Percentiles rank a stretch among this genome's conserved stretches.
phyloP scores from a whole-genome alignment of 2,329 filamentous ascomycete species.

The Pseudogymnoascus sp. region DNA sequence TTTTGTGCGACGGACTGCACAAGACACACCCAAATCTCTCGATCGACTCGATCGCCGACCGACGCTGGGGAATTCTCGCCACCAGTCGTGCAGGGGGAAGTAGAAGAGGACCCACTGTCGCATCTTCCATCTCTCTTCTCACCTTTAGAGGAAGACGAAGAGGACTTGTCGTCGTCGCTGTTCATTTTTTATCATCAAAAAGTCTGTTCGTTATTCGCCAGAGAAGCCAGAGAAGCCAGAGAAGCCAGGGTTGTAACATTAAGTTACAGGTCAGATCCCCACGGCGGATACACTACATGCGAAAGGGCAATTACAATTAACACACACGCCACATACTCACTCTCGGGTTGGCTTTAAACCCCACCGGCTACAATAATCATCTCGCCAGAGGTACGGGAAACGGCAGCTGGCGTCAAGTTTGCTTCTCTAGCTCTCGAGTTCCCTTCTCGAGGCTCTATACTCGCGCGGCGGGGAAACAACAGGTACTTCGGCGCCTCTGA shows the following conservation, averaged over 20 bases:
- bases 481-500: background rate
- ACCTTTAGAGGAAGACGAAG: background rate
- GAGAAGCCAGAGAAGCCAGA: background rate
- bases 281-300: conserved; percentile 1
- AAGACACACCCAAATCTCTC: background rate
- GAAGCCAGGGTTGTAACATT: background rate
- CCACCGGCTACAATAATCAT: background rate
- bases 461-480: background rate
- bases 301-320: conserved; percentile 4
- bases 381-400: background rate
- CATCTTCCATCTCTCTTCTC: background rate
- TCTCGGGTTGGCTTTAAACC: background rate
- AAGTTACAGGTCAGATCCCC: background rate
- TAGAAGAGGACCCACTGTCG: background rate
- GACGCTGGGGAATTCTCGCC: background rate
- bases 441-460: background rate
- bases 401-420: conserved; percentile 4
- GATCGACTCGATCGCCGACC: conserved; percentile 6
- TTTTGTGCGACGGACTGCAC: background rate
- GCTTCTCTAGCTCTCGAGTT: background rate
- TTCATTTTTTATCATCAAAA: background rate
- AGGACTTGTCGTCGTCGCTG: background rate
- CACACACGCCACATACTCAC: background rate
- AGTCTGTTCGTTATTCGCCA: background rate
- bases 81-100: background rate